Evolutionary conservation across 495 filamentous ascomycete genomes (phyloP), one percentile per base, ranked within the genome.

Genomic region (Tuber borchii): DNA sequence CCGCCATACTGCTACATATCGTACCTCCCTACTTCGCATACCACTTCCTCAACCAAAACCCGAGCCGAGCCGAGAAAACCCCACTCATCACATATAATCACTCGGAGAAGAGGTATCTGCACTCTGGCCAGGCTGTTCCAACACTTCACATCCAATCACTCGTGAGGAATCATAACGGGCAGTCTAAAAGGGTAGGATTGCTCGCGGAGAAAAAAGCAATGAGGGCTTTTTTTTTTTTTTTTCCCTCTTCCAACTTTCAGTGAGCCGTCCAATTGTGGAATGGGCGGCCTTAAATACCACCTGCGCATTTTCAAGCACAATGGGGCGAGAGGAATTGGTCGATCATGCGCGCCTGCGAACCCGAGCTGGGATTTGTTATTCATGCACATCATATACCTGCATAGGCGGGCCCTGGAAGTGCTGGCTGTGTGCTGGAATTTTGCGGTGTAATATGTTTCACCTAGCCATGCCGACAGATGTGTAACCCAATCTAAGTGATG

Each of bases 381-480:
- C 4, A 65, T 65, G 56, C 56, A 65, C n/a, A 31, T 31, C 48
- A 65, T 65, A 65, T 14, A 31, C 14, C 56, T 65, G 56, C 56
- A 65, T 65, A 31, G 26, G 56, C 26, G 10, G 56, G 56, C 56
- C 7, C n/a, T n/a, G 26, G n/a, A 65, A 16, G 56, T 65, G 26
- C 56, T 65, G 56, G 26, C 16, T 31, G 1, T 65, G 9, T 14
- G 26, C 56, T 65, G 56, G 26, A 14, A 31, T 2, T 65, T 31
- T 65, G 56, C n/a, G 56, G 56, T 65, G 56, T 65, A 10, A 26
- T 65, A 31, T 65, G 56, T 65, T 65, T 65, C 56, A 65, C 56
- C 56, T 65, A 12, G 56, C 0, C 12, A 14, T 17, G 26, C 56
- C 31, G 26, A 65, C 26, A 31, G 56, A 31, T 65, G 56, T 65